phyloP scores from a whole-genome alignment of 2,329 filamentous ascomycete genomes.

The Ophiostoma sp. region DNA sequence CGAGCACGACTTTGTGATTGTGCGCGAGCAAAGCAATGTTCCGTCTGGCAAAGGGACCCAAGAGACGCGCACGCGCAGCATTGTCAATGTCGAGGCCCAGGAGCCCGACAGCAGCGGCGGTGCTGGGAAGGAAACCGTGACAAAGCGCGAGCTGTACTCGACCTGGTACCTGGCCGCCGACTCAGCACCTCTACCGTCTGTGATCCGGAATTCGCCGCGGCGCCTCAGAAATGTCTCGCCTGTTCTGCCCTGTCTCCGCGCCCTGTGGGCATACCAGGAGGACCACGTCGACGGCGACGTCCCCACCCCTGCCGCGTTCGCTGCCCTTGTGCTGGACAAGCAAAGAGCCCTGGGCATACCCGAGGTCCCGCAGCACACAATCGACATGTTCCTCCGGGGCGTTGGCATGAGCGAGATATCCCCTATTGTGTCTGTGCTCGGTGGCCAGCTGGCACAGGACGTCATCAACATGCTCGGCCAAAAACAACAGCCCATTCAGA shows the following conservation, averaged over 20 bases:
- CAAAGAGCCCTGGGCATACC: constrained; percentile 70
- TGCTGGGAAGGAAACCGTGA: constrained; percentile 62
- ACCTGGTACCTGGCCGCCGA: constrained; percentile 80
- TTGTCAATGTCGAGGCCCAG: constrained; percentile 61
- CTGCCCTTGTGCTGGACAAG: constrained; percentile 67
- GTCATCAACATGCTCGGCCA: constrained; percentile 93
- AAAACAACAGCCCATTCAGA: constrained; percentile 91
- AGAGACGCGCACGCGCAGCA: constrained; percentile 72
- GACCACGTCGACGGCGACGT: constrained; percentile 44
- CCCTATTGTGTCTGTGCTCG: constrained; percentile 81
- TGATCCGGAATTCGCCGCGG: constrained; percentile 63
- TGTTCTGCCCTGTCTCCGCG: constrained; percentile 76
- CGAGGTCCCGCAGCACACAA: constrained; percentile 62
- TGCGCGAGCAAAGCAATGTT: constrained; percentile 72
- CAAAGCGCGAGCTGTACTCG: constrained; percentile 85
- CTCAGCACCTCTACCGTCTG: constrained; percentile 63
- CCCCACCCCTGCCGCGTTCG: constrained; percentile 55
- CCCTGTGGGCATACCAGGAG: constrained; percentile 81
- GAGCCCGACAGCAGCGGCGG: constrained; percentile 55
- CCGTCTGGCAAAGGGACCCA: constrained; percentile 47
- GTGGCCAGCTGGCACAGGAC: constrained; percentile 87
- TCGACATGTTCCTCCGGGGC: constrained; percentile 82
- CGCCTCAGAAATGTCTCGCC: constrained; percentile 73
- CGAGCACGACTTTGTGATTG: constrained; percentile 81
- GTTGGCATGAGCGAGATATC: constrained; percentile 70